phyloP scores from a whole-genome alignment of 306 rosid species.

The Comarum palustre region DNA sequence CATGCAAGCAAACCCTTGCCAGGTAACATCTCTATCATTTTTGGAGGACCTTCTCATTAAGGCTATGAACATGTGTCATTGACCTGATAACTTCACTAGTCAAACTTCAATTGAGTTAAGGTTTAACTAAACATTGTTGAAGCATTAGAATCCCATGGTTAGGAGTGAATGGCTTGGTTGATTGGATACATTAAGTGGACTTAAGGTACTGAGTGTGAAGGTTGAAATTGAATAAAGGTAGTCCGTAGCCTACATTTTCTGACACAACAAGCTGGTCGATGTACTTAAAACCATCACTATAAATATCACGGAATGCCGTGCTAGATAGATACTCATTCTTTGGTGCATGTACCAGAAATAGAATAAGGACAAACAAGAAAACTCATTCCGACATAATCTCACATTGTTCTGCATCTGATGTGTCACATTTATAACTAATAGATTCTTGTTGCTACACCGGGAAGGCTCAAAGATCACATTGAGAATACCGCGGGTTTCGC shows the following conservation, averaged over 20 bases:
- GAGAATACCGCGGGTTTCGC: conserved; percentile 94
- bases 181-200: background rate
- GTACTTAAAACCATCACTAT: background rate
- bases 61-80: background rate
- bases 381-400: conserved; percentile 6
- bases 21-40: conserved; percentile 44
- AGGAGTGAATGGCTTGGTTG: background rate
- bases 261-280: background rate
- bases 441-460: conserved; percentile 99
- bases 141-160: background rate
- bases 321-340: conserved; percentile 6
- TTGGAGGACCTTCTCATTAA: conserved; percentile 5
- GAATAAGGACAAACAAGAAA: background rate
- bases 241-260: background rate
- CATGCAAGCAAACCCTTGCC: conserved; percentile 89
- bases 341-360: background rate
- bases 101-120: conserved; percentile 21
- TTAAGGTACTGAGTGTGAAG: background rate
- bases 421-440: conserved; percentile 32
- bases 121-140: background rate
- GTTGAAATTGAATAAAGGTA: background rate
- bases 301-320: background rate
- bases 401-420: conserved; percentile 12
- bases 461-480: conserved; percentile 93
- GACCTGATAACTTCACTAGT: conserved; percentile 8